Evolutionary conservation across 2,329 filamentous ascomycete species (phyloP).

Genomic region (Fusarium redolens): DNA sequence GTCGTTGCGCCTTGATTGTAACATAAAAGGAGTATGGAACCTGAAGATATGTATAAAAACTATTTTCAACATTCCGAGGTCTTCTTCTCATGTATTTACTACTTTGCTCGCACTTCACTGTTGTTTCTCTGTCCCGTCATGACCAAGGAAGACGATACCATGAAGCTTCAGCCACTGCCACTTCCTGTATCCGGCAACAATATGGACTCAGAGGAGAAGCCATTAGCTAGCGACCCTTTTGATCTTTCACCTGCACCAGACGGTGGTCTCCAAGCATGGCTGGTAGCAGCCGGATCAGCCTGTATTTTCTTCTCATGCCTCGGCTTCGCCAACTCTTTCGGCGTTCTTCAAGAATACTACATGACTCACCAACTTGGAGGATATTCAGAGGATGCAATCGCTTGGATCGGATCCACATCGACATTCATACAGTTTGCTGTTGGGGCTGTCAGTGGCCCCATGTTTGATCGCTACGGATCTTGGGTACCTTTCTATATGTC

Average conservation of each 20-base stretch:
- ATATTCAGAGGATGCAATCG: slow-evolving; percentile 48
- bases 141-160: background rate
- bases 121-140: background rate
- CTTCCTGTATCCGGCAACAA: rapidly evolving
- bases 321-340: slow-evolving; percentile 58
- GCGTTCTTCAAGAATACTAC: slow-evolving; percentile 59
- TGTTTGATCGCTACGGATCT: slow-evolving; percentile 38
- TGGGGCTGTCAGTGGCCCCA: slow-evolving; percentile 35
- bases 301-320: slow-evolving; percentile 54
- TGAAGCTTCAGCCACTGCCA: background rate
- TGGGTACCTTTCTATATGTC: background rate
- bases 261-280: slow-evolving; percentile 54
- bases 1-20: no score
- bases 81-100: no score
- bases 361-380: slow-evolving; percentile 49
- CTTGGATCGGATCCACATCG: slow-evolving; percentile 57
- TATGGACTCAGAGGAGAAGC: background rate
- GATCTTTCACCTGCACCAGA: slow-evolving; percentile 38
- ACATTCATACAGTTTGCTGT: slow-evolving; percentile 52
- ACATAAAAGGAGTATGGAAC: background rate
- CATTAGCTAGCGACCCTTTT: rapidly evolving
- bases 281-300: slow-evolving; percentile 52
- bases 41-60: background rate
- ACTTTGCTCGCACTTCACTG: no score
- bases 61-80: no score